Conservation (phyloP, 208 protist species). For the Trypanosoma brucei region DNA sequence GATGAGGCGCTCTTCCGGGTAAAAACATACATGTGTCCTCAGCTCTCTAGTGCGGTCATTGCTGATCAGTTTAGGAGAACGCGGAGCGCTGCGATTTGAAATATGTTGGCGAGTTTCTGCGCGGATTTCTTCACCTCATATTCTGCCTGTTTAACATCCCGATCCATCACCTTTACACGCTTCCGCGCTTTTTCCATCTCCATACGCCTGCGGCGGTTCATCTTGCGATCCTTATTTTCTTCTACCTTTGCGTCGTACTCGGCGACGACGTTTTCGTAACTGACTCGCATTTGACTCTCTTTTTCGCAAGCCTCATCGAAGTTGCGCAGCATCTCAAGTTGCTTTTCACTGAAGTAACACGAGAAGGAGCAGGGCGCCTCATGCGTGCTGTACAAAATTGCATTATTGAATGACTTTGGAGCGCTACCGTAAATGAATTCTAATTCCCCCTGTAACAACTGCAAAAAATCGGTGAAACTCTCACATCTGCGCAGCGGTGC, state of each 20-base stretch:
- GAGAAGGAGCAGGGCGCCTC: slow-evolving; percentile 27
- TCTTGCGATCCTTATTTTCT: slow-evolving; percentile 18
- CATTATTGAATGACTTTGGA: slow-evolving; percentile 1
- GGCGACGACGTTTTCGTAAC: slow-evolving; percentile 12
- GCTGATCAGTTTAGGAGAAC: slow-evolving; percentile 26
- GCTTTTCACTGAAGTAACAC: slow-evolving; percentile 29
- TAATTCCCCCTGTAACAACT: slow-evolving; percentile 43
- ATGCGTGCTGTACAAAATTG: slow-evolving; percentile 49
- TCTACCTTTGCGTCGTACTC: slow-evolving; percentile 17
- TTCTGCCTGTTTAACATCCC: slow-evolving; percentile 18
- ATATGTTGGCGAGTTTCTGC: slow-evolving; percentile 50
- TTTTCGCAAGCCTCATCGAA: slow-evolving; percentile 33
- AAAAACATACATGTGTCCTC: background rate
- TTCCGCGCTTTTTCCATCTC: slow-evolving; percentile 27
- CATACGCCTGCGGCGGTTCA: slow-evolving; percentile 19
- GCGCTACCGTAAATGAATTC: slow-evolving; percentile 32
- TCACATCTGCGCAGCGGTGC: slow-evolving; percentile 29
- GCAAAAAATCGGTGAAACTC: slow-evolving; percentile 37
- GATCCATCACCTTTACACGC: slow-evolving; percentile 17
- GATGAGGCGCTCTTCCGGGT: background rate
- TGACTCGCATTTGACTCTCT: slow-evolving; percentile 7
- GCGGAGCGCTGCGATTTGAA: slow-evolving; percentile 45
- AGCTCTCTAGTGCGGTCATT: too few species aligned
- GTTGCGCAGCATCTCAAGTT: slow-evolving; percentile 38
- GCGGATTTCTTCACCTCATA: slow-evolving; percentile 35